These are phyloP conservation scores for Agrocybe praecox DNA, from an alignment of 768 basidiomycete species.

Conservation along the genomic window DNA sequence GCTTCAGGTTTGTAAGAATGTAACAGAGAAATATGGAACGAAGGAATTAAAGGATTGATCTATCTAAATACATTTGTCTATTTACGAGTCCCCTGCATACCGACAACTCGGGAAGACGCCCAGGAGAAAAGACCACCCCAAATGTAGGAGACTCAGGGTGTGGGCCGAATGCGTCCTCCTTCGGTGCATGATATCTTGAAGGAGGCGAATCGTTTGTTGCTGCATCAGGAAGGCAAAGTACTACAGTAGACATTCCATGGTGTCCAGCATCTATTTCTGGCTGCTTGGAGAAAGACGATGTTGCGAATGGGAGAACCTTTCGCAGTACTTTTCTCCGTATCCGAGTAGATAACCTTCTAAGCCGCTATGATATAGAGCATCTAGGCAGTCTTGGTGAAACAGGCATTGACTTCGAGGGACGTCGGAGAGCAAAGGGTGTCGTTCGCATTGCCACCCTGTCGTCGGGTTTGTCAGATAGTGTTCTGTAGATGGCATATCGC, in stretches of 20 bases:
- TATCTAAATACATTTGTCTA: too few relatives aligned
- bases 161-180: conserved; percentile 39
- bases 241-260: conserved; percentile 48
- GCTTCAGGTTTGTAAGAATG: conserved; percentile 35
- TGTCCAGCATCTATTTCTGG: conserved; percentile 43
- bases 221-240: conserved; percentile 40
- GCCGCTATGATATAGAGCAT: conserved; percentile 47
- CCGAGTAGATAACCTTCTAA: conserved; percentile 43
- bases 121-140: conserved; percentile 44
- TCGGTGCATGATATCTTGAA: conserved; percentile 31
- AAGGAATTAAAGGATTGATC: not conserved
- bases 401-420: conserved; percentile 41
- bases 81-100: conserved; percentile 23
- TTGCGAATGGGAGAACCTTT: conserved; percentile 34
- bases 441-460: not conserved
- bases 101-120: conserved; percentile 36
- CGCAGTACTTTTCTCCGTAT: conserved; percentile 42
- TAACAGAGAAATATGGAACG: conserved; percentile 25
- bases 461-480: not conserved
- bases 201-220: conserved; percentile 1
- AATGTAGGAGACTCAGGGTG: conserved; percentile 44
- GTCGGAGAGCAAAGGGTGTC: conserved; percentile 19
- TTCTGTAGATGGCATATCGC: too few relatives aligned
- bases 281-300: conserved; percentile 31
- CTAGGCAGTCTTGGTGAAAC: conserved; percentile 48